Evolutionary conservation across 169 alveolate species (phyloP).

Genomic region (Cytauxzoon felis): DNA sequence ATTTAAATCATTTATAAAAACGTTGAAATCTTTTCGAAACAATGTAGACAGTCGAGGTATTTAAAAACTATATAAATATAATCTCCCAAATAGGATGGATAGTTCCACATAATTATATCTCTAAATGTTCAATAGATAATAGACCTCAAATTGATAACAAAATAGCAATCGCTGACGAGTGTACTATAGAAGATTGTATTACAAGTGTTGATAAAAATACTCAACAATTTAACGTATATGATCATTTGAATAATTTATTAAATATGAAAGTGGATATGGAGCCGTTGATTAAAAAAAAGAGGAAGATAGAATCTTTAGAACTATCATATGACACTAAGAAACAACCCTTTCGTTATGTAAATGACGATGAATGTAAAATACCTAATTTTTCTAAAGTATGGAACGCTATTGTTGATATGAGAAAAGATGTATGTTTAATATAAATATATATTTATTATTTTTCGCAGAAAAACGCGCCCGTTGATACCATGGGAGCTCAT

Average conservation of each 20-base stretch:
- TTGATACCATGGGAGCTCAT: slow-evolving; percentile 73
- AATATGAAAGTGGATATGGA: slow-evolving; percentile 19
- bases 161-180: no score
- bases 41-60: no score
- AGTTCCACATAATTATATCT: no score
- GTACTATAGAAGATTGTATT: neutral
- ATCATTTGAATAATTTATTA: slow-evolving; percentile 19
- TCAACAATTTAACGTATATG: no score
- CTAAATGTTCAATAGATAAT: no score
- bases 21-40: no score
- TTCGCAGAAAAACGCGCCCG: slow-evolving; percentile 68
- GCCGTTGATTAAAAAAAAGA: neutral
- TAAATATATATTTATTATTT: neutral
- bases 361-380: slow-evolving; percentile 18
- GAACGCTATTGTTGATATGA: slow-evolving; percentile 61
- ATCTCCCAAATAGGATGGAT: no score
- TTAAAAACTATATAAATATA: no score
- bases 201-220: no score
- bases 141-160: no score
- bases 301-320: slow-evolving; percentile 8
- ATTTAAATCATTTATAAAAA: no score
- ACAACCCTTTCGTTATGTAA: slow-evolving; percentile 38
- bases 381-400: slow-evolving; percentile 61
- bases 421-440: slow-evolving; percentile 23
- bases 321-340: slow-evolving; percentile 23